Percentiles rank a stretch among this genome's conserved stretches.
Evolutionary conservation across 2,329 filamentous ascomycete species (phyloP).

Genomic region (Xylariaceae sp.): DNA sequence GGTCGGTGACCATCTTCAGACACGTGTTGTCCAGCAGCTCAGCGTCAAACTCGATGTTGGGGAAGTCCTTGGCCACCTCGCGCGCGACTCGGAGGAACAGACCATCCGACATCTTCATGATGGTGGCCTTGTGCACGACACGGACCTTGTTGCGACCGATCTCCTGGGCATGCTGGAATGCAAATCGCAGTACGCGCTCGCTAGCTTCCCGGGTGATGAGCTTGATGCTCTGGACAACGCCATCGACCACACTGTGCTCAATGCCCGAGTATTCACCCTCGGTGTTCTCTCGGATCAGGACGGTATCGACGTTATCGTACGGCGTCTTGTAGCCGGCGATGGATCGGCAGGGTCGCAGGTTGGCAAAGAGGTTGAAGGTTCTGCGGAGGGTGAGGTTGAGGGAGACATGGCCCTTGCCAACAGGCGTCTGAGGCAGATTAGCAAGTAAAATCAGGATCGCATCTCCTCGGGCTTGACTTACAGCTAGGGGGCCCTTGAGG

Average conservation of each 20-base stretch:
- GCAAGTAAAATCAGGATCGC: constrained; percentile 6
- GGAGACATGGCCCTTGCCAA: constrained; percentile 98
- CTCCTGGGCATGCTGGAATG: constrained; percentile 94
- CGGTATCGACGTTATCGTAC: constrained; percentile 93
- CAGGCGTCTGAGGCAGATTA: constrained; percentile 58
- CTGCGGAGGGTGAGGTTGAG: constrained; percentile 97
- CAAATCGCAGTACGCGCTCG: constrained; percentile 92
- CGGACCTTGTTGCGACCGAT: constrained; percentile 95
- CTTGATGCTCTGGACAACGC: constrained; percentile 99
- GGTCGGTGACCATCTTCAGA: constrained; percentile 97
- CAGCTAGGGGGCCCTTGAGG: constrained; percentile 93
- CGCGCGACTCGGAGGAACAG: constrained; percentile 87
- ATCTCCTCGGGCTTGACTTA: constrained; percentile 37
- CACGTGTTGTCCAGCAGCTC: constrained; percentile 99
- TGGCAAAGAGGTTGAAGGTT: constrained; percentile 99
- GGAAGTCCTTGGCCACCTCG: constrained; percentile 90
- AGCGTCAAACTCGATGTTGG: constrained; percentile 89
- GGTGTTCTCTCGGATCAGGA: constrained; percentile 98
- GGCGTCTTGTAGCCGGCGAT: constrained; percentile 97
- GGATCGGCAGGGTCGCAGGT: constrained; percentile 94
- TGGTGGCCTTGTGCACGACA: constrained; percentile 98
- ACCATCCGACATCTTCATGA: constrained; percentile 99
- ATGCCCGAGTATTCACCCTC: constrained; percentile 99
- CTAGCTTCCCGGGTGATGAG: constrained; percentile 93
- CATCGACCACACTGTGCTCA: constrained; percentile 95